Evolutionary conservation across 31 red algal genomes (phyloP).

Genomic region (Odonthalia washingtoniensis): DNA sequence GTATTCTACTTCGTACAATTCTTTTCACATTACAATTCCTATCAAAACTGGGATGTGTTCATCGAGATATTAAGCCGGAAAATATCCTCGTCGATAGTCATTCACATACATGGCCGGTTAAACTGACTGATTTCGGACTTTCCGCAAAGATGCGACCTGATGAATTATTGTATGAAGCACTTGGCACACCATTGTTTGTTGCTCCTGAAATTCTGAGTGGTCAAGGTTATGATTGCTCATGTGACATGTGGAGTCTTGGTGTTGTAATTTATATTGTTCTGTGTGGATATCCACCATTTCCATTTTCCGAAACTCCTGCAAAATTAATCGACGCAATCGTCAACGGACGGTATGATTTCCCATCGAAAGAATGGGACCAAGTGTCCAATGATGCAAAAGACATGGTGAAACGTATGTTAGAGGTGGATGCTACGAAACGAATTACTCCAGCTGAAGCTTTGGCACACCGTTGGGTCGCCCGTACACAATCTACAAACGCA

Average conservation of each 20-base stretch:
- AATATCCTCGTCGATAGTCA: slow-evolving; percentile 84
- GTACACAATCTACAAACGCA: slow-evolving; percentile 50
- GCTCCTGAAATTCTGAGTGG: slow-evolving; percentile 91
- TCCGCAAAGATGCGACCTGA: slow-evolving; percentile 83
- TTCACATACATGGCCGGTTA: slow-evolving; percentile 68
- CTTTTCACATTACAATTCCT: slow-evolving; percentile 66
- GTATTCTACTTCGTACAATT: slow-evolving; percentile 50
- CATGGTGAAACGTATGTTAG: slow-evolving; percentile 59
- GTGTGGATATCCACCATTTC: slow-evolving; percentile 92
- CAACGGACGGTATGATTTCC: slow-evolving; percentile 65
- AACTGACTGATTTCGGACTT: slow-evolving; percentile 80
- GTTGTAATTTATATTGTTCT: slow-evolving; percentile 91
- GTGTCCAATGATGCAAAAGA: slow-evolving; percentile 75
- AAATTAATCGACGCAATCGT: slow-evolving; percentile 58
- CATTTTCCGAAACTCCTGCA: slow-evolving; percentile 56
- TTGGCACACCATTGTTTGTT: slow-evolving; percentile 92
- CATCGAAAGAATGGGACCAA: slow-evolving; percentile 58
- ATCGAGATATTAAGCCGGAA: slow-evolving; percentile 87
- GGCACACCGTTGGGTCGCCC: slow-evolving; percentile 71
- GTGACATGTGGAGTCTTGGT: slow-evolving; percentile 95
- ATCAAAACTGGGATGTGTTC: slow-evolving; percentile 67
- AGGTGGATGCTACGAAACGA: slow-evolving; percentile 59
- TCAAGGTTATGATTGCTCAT: slow-evolving; percentile 76
- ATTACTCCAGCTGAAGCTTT: slow-evolving; percentile 64
- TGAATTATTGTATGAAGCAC: slow-evolving; percentile 69